Conservation (phyloP, 2,329 filamentous ascomycete species). For the Verticillium nonalfalfae region DNA sequence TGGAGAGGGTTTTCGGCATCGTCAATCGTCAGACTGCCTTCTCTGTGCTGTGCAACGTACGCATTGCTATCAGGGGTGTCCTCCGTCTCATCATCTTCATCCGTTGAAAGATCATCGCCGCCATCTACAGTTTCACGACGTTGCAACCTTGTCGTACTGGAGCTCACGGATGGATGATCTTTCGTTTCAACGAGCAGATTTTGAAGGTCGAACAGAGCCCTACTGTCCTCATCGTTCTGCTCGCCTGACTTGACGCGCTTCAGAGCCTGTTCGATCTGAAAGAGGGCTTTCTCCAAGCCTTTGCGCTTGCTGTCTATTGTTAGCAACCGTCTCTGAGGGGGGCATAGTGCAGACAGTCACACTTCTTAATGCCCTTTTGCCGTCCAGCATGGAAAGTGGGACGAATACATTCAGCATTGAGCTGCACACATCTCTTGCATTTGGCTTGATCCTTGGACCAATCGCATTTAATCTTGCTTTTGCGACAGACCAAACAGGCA, state of each 20-base stretch:
- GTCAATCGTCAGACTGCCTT: conserved; percentile 56
- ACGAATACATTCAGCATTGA: conserved; percentile 56
- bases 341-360: conserved; percentile 14
- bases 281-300: conserved; percentile 67
- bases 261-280: conserved; percentile 66
- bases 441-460: conserved; percentile 42
- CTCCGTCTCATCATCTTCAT: conserved; percentile 22
- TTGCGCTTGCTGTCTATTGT: conserved; percentile 55
- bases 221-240: conserved; percentile 35
- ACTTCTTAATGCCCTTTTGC: conserved; percentile 75
- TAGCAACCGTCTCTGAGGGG: background rate
- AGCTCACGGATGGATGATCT: conserved; percentile 10
- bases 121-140: conserved; percentile 17
- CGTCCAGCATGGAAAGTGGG: conserved; percentile 68
- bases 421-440: conserved; percentile 56
- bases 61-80: conserved; percentile 16
- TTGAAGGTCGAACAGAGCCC: conserved; percentile 36
- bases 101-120: conserved; percentile 23
- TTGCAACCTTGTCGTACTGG: background rate
- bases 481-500: conserved; percentile 58
- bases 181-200: conserved; percentile 26
- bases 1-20: conserved; percentile 72
- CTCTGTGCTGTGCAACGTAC: conserved; percentile 18
- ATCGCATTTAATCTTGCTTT: conserved; percentile 64
- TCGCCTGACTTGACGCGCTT: conserved; percentile 44